Evolutionary conservation across 768 basidiomycete genomes (phyloP), one percentile per base, ranked within the genome.

Genomic region (Psilocybe subaeruginosa): DNA sequence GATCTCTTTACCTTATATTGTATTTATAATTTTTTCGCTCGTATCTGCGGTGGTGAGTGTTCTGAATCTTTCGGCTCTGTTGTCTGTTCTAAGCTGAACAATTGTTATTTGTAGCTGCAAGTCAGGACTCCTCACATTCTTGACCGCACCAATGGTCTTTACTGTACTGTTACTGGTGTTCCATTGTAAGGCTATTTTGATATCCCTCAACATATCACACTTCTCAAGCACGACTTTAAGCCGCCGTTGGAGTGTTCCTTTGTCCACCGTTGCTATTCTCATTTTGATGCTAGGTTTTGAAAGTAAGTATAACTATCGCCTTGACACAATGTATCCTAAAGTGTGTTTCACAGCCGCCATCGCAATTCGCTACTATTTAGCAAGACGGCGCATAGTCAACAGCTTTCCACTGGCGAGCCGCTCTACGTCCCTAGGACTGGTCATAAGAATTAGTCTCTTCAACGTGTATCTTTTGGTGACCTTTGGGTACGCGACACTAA

Each of bases 391-490:
- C 4, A 76, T 83, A 43, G 73, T 73, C 19, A 66, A 66, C 31
- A 74, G 74, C 11, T 84, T 80, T 62, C 82, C 80, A 16, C 68
- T 84, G 59, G 77, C 73, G 23, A 65, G 70, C 16, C 69, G 73
- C 55, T 72, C 67, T 31, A 74, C 74, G 5, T 80, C 80, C 5
- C 66, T 68, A 31, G 71, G 76, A 6, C 64, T 80, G 11, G 72
- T 77, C 50, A 66, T 81, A 48, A 76, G 83, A 19, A 64, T 80
- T 29, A 66, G 72, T 3, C 64, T 82, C 6, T 84, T 85, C 62
- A 81, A 78, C 56, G 48, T 81, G 1, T 82, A 82, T 54, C 77
- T 80, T 11, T 65, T 81, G 30, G 67, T 80, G 33, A 76, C 78
- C 7, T 61, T 85, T 19, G 72, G 74, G 84, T 85, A 67, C 47